phyloP scores from a whole-genome alignment of 225 moss, liverwort and hornwort species.

The Climacium dendroides region DNA sequence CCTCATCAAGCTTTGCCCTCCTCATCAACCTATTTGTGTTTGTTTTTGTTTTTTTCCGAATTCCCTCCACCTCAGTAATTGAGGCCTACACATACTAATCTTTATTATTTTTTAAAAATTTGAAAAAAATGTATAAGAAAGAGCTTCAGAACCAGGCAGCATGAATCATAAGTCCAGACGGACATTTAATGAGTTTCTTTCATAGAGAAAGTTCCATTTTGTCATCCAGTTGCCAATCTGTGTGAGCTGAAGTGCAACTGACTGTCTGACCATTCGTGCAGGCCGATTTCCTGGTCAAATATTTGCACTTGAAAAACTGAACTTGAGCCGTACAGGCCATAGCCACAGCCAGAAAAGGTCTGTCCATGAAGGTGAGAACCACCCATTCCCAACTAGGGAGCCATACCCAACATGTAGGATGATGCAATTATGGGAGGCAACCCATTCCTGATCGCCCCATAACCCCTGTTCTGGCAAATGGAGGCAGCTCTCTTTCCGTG shows the following conservation, averaged over 20 bases:
- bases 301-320: background rate
- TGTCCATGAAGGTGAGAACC: too few species aligned
- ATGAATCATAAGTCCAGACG: background rate
- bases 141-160: background rate
- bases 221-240: background rate
- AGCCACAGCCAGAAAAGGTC: too few species aligned
- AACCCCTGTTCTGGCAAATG: too few species aligned
- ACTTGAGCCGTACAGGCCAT: background rate
- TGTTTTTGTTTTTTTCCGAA: too few species aligned
- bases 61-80: background rate
- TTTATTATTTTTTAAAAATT: background rate
- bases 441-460: too few species aligned
- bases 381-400: too few species aligned
- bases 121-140: too few species aligned
- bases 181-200: background rate
- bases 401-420: too few species aligned
- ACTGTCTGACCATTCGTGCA: background rate
- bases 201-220: background rate
- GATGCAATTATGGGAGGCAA: too few species aligned
- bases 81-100: background rate
- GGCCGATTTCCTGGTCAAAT: background rate
- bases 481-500: too few species aligned
- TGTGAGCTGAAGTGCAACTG: background rate
- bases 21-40: accelerated
- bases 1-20: accelerated